Base-by-base conservation (phyloP, 2,329 filamentous ascomycete species). In the Pestalotiopsis sp. region DNA sequence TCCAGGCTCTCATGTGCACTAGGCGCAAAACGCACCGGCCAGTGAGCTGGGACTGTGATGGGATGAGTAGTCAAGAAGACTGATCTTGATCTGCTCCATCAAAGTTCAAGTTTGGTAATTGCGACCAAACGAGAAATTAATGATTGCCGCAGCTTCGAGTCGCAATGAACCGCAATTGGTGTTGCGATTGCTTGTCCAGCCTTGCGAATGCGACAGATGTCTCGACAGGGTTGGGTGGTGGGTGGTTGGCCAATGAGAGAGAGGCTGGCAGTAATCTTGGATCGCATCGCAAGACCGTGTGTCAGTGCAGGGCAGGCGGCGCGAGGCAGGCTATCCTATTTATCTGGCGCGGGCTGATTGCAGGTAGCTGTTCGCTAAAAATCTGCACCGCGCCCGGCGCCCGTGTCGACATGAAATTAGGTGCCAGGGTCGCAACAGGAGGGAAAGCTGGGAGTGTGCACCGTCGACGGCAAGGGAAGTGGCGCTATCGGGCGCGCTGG, bases 121-220 rank as follows among this genome's bases (percentile, higher is more conserved):
- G 17, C 45, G 45, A n/a, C 45, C 17, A 52, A 20, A 52, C 45
- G 6, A 52, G 14, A n/a, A 52, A 52, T 20, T 20, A 20, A 20
- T 17, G 7, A 9, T 20, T n/a, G 45, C 20, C 59, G 59, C 59
- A 20, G 36, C 59, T 62, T 62, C 9, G 20, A 36, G 17, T 39
- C 5, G n/a, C 56, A 13, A 25, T 59, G 13, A 14, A 36, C 20
- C 56, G 25, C 25, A 36, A n/a, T 17, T 14, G 14, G 57, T 39
- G 61, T 36, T 39, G 39, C 61, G 39, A 52, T 52, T 17, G 20
- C 45, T 39, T n/a, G 23, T 41, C 68, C 71, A 72, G 70, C 69
- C 71, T 75, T 74, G 73, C 66, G 69, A 69, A 72, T 73, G 72
- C 72, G 72, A 72, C 68, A 67, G 66, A 59, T 71, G 52, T 69